A percentile compares a stretch with the other conserved stretches of the same genome.
Conservation (phyloP, 306 rosid genomes). For the Sechiopsis laciniata region DNA sequence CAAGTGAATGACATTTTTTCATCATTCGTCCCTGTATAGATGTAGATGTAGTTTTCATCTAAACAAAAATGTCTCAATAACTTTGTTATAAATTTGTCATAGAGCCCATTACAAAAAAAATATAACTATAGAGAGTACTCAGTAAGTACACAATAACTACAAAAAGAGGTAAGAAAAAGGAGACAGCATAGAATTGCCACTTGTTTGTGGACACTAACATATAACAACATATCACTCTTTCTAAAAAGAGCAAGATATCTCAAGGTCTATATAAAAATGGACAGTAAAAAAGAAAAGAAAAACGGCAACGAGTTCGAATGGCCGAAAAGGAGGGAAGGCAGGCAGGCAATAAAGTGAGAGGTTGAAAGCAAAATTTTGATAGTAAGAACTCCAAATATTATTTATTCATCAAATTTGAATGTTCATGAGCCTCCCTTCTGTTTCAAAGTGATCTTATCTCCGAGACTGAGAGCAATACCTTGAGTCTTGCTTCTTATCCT, state of each 20-base stretch:
- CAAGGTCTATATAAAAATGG: slow-evolving; percentile 15
- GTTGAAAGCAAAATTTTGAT: slow-evolving; percentile 20
- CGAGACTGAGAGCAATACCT: slow-evolving; percentile 96
- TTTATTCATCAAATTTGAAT: background rate
- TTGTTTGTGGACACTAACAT: slow-evolving; percentile 22
- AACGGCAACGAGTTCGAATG: slow-evolving; percentile 2
- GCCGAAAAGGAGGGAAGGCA: background rate
- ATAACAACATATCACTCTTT: slow-evolving; percentile 4
- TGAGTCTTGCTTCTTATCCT: slow-evolving; percentile 99
- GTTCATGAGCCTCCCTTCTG: slow-evolving; percentile 76
- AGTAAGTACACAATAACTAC: slow-evolving; percentile 22
- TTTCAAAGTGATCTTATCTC: slow-evolving; percentile 97
- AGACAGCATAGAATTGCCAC: slow-evolving; percentile 16
- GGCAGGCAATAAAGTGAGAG: slow-evolving; percentile 8
- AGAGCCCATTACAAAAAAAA: background rate
- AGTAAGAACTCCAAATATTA: slow-evolving; percentile 15
- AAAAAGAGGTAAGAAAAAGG: background rate
- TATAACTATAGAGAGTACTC: slow-evolving; percentile 14
- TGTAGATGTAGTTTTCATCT: too few relatives aligned
- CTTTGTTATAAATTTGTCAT: background rate
- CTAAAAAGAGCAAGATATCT: slow-evolving; percentile 10
- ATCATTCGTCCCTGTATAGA: too few relatives aligned
- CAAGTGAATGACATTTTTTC: too few relatives aligned
- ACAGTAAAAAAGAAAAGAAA: background rate
- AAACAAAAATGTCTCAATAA: too few relatives aligned